Evolutionary conservation across 495 filamentous ascomycete genomes (phyloP).

Genomic region (Tuber microsphaerosporum): DNA sequence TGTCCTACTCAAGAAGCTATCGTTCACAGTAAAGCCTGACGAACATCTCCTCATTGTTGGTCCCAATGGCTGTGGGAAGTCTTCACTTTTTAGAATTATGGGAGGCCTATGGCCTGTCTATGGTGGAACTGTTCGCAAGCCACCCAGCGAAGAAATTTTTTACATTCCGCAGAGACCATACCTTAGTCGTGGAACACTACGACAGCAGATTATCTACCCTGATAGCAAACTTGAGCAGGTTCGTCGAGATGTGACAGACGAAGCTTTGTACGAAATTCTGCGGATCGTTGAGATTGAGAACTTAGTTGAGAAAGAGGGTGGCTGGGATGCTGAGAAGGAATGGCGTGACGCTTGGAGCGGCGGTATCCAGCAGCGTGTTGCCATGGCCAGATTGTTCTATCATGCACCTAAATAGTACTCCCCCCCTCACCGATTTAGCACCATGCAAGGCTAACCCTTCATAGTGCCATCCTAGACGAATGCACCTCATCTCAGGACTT

Average conservation of each 20-base stretch:
- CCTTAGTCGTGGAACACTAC: conserved; percentile 74
- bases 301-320: conserved; percentile 71
- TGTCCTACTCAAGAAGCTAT: conserved; percentile 72
- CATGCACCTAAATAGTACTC: conserved; percentile 69
- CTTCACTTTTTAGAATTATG: conserved; percentile 87
- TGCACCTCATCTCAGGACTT: conserved; percentile 90
- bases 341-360: conserved; percentile 88
- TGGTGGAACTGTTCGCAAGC: conserved; percentile 84
- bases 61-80: conserved; percentile 96
- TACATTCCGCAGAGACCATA: conserved; percentile 97
- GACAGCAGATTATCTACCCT: conserved; percentile 95
- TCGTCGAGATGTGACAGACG: conserved; percentile 72
- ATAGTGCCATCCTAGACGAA: conserved; percentile 84
- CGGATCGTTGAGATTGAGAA: conserved; percentile 71
- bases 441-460: neutral
- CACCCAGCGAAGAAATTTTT: conserved; percentile 83
- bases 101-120: conserved; percentile 99
- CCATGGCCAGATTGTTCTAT: conserved; percentile 95
- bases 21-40: conserved; percentile 75
- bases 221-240: conserved; percentile 83
- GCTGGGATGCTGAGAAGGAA: conserved; percentile 93
- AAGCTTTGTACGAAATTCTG: conserved; percentile 69
- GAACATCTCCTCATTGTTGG: conserved; percentile 92
- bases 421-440: neutral
- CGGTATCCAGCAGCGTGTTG: conserved; percentile 91